Conservation (phyloP, 148 eudicot species). For the Arbutus unedo region DNA sequence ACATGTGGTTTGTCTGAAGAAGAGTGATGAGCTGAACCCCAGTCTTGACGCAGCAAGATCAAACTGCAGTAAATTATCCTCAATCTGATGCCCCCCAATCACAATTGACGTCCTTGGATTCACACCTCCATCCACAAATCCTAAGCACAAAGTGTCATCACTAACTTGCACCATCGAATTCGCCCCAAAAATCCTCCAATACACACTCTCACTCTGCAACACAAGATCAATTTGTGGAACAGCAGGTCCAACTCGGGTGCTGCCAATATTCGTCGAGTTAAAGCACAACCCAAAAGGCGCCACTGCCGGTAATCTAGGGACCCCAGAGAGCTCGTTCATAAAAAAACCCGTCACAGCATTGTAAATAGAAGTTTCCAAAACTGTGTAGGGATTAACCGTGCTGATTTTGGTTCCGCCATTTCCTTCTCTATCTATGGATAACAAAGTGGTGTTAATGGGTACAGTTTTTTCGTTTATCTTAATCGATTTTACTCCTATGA, state of each 20-base stretch:
- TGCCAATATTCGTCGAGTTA: neutral
- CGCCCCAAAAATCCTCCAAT: constrained; percentile 40
- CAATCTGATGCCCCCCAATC: constrained; percentile 50
- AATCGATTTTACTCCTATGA: constrained; percentile 31
- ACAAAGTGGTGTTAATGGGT: constrained; percentile 25
- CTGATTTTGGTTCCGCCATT: constrained; percentile 49
- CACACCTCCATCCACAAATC: constrained; percentile 49
- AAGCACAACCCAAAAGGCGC: constrained; percentile 44
- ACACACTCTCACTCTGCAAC: constrained; percentile 30
- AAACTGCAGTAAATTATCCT: constrained; percentile 50
- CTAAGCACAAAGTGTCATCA: constrained; percentile 31
- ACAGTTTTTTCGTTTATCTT: constrained; percentile 24
- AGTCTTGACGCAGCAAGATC: constrained; percentile 31
- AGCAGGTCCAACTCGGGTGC: constrained; percentile 24
- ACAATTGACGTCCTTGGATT: constrained; percentile 29
- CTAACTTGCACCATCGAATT: constrained; percentile 48
- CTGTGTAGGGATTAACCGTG: constrained; percentile 42
- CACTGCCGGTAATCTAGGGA: constrained; percentile 21
- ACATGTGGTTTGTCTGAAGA: constrained; percentile 31
- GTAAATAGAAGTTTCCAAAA: constrained; percentile 35
- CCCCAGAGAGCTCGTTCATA: constrained; percentile 10
- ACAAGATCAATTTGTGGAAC: constrained; percentile 45
- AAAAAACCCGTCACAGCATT: constrained; percentile 19
- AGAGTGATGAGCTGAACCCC: constrained; percentile 44
- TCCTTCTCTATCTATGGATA: constrained; percentile 23